Evolutionary conservation across 495 filamentous ascomycete genomes (phyloP).

Genomic region (Hyphodiscus hymeniophilus): DNA sequence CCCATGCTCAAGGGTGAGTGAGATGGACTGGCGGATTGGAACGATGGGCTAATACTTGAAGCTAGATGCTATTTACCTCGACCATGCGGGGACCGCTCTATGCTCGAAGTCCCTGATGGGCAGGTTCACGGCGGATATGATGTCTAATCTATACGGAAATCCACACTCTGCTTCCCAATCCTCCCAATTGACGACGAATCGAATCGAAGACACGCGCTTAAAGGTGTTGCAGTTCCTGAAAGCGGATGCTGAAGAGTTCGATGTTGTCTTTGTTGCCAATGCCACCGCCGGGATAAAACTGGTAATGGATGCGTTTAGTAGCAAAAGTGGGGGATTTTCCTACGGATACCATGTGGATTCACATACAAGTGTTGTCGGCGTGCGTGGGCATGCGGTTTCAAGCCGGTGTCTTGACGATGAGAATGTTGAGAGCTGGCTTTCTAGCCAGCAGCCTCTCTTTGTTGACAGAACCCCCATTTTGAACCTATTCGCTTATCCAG

Average conservation of each 20-base stretch:
- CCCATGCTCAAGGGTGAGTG: slow-evolving; percentile 71
- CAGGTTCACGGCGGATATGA: slow-evolving; percentile 66
- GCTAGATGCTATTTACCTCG: slow-evolving; percentile 71
- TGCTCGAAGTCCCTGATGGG: slow-evolving; percentile 79
- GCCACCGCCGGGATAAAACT: slow-evolving; percentile 88
- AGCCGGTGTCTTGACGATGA: slow-evolving; percentile 60
- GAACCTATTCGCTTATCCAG: slow-evolving; percentile 73
- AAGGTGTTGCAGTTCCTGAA: slow-evolving; percentile 72
- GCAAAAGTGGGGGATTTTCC: slow-evolving; percentile 57
- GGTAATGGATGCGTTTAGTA: slow-evolving; percentile 65
- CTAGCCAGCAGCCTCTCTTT: slow-evolving; percentile 18
- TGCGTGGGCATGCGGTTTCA: slow-evolving; percentile 59
- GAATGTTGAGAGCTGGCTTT: slow-evolving; percentile 64
- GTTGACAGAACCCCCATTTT: background rate
- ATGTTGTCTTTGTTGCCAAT: slow-evolving; percentile 87
- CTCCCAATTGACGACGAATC: slow-evolving; percentile 64
- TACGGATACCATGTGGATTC: slow-evolving; percentile 65
- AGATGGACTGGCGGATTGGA: background rate
- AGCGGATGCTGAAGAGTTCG: slow-evolving; percentile 75
- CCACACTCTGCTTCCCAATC: slow-evolving; percentile 82
- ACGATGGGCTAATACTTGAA: slow-evolving; percentile 2
- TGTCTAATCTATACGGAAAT: slow-evolving; percentile 75
- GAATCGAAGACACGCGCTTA: slow-evolving; percentile 70
- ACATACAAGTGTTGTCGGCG: slow-evolving; percentile 72
- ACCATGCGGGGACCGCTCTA: slow-evolving; percentile 84